These are phyloP conservation scores for Hemileccinum rubropunctum DNA, from an alignment of 768 basidiomycete genomes.

Conservation along the genomic window DNA sequence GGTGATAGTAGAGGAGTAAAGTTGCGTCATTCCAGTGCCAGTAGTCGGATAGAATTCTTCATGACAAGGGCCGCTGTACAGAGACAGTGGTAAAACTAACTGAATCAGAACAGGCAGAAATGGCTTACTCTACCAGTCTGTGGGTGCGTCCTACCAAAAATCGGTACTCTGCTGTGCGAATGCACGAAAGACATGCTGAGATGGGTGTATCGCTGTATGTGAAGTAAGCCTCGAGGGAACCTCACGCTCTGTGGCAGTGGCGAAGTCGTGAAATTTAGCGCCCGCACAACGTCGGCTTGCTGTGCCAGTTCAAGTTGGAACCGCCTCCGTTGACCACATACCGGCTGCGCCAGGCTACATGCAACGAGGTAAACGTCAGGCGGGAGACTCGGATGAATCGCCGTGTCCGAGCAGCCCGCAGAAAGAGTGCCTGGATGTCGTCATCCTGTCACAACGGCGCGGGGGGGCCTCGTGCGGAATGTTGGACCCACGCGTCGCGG, in stretches of 20 bases:
- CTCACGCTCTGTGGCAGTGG: constrained; percentile 26
- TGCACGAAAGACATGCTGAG: neutral
- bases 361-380: constrained; percentile 26
- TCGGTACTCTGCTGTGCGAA: neutral
- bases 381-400: neutral
- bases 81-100: neutral
- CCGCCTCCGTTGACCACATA: constrained; percentile 9
- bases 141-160: neutral
- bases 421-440: too few species aligned
- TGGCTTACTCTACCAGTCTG: constrained; percentile 6
- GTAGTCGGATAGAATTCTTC: constrained; percentile 7
- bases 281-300: constrained; percentile 9
- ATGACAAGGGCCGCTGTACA: neutral
- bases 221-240: constrained; percentile 27
- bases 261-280: neutral
- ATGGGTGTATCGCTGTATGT: neutral
- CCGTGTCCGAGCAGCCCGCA: too few species aligned
- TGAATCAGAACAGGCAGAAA: neutral
- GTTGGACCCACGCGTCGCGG: too few species aligned
- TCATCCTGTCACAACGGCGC: too few species aligned
- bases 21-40: constrained; percentile 24
- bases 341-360: constrained; percentile 1
- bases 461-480: too few species aligned
- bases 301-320: too few species aligned
- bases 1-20: constrained; percentile 12